phyloP scores from a whole-genome alignment of 345 rosid genomes.

The Populus davidiana region DNA sequence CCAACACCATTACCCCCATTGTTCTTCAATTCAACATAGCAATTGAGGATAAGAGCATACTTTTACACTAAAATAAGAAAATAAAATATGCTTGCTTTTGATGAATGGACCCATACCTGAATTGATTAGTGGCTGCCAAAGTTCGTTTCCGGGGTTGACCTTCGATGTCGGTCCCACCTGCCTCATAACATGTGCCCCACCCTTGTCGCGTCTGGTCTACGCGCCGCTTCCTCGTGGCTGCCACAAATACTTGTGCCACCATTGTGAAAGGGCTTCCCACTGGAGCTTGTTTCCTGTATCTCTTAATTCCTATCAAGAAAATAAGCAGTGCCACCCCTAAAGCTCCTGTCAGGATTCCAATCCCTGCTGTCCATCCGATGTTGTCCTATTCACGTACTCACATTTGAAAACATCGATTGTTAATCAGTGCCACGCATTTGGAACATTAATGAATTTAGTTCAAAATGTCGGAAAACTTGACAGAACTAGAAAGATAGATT shows the following conservation, averaged over 20 bases:
- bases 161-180: conserved; percentile 5
- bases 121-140: conserved; percentile 50
- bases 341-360: conserved; percentile 50
- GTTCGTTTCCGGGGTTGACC: conserved; percentile 15
- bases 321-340: conserved; percentile 40
- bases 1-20: background rate
- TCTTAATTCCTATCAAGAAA: conserved; percentile 56
- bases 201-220: conserved; percentile 37
- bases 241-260: conserved; percentile 71
- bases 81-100: background rate
- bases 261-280: conserved; percentile 65
- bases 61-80: too few species aligned
- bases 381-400: conserved; percentile 43
- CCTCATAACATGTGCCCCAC: conserved; percentile 28
- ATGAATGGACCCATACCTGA: conserved; percentile 50
- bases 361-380: conserved; percentile 72
- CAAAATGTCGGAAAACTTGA: background rate
- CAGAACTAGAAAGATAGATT: background rate
- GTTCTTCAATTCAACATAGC: background rate
- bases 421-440: background rate
- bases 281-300: conserved; percentile 53
- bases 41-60: background rate
- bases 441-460: background rate
- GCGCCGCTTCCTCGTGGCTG: conserved; percentile 60
- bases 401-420: background rate